These are phyloP conservation scores for Emydomyces testavorans DNA, from an alignment of 2,329 filamentous ascomycete species.

Conservation along the genomic window DNA sequence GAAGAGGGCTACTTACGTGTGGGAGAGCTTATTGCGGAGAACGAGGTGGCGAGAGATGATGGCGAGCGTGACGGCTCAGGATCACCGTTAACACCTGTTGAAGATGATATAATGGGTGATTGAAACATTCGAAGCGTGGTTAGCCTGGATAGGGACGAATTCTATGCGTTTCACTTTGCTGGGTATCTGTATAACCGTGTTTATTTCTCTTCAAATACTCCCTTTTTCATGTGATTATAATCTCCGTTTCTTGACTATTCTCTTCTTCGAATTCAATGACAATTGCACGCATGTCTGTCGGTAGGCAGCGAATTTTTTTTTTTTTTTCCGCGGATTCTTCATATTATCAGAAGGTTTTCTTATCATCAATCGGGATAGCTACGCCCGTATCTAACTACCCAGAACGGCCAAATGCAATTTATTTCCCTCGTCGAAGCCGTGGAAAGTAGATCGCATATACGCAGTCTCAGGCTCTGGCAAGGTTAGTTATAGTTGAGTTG, in stretches of 20 bases:
- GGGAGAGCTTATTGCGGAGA: slow-evolving; percentile 28
- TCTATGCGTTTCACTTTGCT: slow-evolving; percentile 7
- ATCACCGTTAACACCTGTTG: slow-evolving; percentile 21
- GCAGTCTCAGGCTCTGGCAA: background rate
- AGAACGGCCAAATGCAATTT: background rate
- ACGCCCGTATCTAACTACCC: background rate
- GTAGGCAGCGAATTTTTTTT: background rate
- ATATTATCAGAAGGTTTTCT: background rate
- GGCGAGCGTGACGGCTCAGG: slow-evolving; percentile 14
- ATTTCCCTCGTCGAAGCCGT: background rate
- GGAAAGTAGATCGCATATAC: background rate
- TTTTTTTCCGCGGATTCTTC: background rate
- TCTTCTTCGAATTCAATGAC: slow-evolving; percentile 2
- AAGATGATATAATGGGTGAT: slow-evolving; percentile 37
- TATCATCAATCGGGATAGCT: background rate
- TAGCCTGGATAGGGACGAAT: background rate
- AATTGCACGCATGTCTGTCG: background rate
- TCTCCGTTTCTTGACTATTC: background rate
- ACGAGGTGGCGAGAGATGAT: slow-evolving; percentile 18
- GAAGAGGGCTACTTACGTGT: slow-evolving; percentile 33
- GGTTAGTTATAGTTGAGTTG: background rate
- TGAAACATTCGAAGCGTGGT: slow-evolving; percentile 17
- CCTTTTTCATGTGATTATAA: slow-evolving; percentile 3
- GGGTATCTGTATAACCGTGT: slow-evolving; percentile 12
- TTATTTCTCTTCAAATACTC: slow-evolving; percentile 1